A percentile compares a stretch with the other conserved stretches of the same genome.
phyloP scores from a whole-genome alignment of 192 early-diverging fungal species.

The Coemansia sp. region DNA sequence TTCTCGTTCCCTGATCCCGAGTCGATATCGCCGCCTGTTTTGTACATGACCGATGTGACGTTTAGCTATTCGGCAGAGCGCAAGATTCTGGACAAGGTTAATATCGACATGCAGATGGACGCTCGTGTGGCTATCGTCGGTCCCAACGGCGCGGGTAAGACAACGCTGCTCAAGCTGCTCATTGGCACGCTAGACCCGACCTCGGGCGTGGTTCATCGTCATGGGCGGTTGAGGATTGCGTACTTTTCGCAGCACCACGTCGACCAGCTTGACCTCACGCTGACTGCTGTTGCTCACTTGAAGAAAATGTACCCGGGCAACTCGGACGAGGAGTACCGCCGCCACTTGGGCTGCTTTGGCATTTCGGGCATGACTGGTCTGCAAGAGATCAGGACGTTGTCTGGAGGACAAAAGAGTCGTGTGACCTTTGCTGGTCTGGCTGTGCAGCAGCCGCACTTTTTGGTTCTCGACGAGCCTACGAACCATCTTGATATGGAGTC shows the following conservation, averaged over 20 bases:
- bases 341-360: constrained; percentile 91
- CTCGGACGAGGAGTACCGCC: constrained; percentile 94
- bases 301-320: constrained; percentile 85
- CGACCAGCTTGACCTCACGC: constrained; percentile 90
- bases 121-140: constrained; percentile 98
- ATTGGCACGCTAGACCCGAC: constrained; percentile 82
- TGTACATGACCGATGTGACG: constrained; percentile 89
- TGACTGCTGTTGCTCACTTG: constrained; percentile 87
- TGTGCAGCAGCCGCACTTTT: constrained; percentile 84
- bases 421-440: constrained; percentile 96
- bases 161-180: constrained; percentile 92
- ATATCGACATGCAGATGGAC: constrained; percentile 96
- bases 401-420: constrained; percentile 96
- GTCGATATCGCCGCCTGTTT: constrained; percentile 91
- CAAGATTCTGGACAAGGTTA: constrained; percentile 81
- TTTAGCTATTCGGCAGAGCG: constrained; percentile 86
- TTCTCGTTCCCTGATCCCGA: constrained; percentile 96
- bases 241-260: constrained; percentile 98
- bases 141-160: constrained; percentile 99
- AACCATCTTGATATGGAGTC: constrained; percentile 90
- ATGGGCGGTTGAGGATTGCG: constrained; percentile 91
- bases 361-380: constrained; percentile 95
- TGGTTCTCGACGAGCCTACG: constrained; percentile 98
- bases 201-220: constrained; percentile 80
- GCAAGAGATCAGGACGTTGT: constrained; percentile 92